Percentiles rank a stretch among this genome's conserved stretches.
Evolutionary conservation across 208 protist genomes (phyloP).

Genomic region (Endotrypanum monterogeii): DNA sequence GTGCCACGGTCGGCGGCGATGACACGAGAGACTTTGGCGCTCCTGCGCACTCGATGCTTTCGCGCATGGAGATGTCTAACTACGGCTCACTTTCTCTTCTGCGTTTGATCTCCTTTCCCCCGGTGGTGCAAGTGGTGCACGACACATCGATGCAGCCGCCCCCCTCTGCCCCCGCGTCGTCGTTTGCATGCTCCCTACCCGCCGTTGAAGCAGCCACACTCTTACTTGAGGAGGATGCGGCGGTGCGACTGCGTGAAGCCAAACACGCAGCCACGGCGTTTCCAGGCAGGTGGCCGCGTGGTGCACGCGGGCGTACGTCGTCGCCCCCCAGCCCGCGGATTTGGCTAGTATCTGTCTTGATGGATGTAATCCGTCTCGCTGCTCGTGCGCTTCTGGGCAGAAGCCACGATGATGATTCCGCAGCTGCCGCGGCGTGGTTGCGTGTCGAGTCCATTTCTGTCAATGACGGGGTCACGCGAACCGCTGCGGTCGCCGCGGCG

Average conservation of each 20-base stretch:
- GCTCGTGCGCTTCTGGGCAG: conserved; percentile 1
- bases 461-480: conserved; percentile 7
- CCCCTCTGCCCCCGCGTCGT: not conserved
- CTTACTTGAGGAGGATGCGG: conserved; percentile 10
- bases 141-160: not conserved
- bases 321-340: not conserved
- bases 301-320: not conserved
- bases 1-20: not conserved
- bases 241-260: not conserved
- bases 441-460: not conserved
- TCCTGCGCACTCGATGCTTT: not conserved
- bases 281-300: not conserved
- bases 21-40: not conserved
- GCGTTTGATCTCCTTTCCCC: conserved; percentile 37
- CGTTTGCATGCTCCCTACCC: conserved; percentile 14
- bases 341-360: conserved; percentile 5
- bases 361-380: not conserved
- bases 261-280: conserved; percentile 8
- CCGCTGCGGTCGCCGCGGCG: conserved; percentile 18
- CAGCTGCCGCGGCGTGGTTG: not conserved
- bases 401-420: not conserved
- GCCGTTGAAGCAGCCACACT: conserved; percentile 8
- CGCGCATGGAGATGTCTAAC: conserved; percentile 7
- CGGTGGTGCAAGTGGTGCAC: conserved; percentile 16
- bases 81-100: conserved; percentile 12